These are phyloP conservation scores for Coprinopsis sp. DNA, from an alignment of 768 basidiomycete genomes.

Conservation along the genomic window DNA sequence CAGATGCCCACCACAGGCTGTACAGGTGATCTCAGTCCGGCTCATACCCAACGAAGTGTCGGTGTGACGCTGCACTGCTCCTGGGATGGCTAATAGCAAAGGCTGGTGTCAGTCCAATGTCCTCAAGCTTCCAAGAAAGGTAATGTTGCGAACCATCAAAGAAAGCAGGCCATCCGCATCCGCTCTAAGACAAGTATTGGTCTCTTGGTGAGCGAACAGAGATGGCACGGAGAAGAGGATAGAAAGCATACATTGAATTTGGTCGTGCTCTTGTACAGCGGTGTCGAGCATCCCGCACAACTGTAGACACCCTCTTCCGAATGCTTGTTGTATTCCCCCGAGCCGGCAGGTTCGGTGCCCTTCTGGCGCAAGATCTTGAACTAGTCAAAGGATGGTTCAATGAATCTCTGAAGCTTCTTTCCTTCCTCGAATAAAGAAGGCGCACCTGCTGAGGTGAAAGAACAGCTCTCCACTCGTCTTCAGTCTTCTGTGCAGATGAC, in stretches of 20 bases:
- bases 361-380: constrained; percentile 84
- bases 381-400: constrained; percentile 31
- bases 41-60: constrained; percentile 63
- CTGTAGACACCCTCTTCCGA: constrained; percentile 61
- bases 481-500: constrained; percentile 43
- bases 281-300: constrained; percentile 77
- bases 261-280: constrained; percentile 82
- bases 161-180: constrained; percentile 98
- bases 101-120: background rate
- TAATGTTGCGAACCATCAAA: constrained; percentile 66
- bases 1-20: constrained; percentile 89
- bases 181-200: constrained; percentile 49
- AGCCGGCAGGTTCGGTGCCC: constrained; percentile 77
- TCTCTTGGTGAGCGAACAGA: background rate
- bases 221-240: background rate
- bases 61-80: constrained; percentile 76
- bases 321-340: constrained; percentile 77
- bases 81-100: constrained; percentile 65
- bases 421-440: background rate
- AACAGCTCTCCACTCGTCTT: constrained; percentile 80
- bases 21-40: constrained; percentile 84
- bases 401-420: background rate
- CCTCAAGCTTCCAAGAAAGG: background rate
- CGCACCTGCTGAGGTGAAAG: constrained; percentile 78
- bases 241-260: constrained; percentile 71